phyloP scores from a whole-genome alignment of 2,329 filamentous ascomycete species.

The Teratosphaeria nubilosa region DNA sequence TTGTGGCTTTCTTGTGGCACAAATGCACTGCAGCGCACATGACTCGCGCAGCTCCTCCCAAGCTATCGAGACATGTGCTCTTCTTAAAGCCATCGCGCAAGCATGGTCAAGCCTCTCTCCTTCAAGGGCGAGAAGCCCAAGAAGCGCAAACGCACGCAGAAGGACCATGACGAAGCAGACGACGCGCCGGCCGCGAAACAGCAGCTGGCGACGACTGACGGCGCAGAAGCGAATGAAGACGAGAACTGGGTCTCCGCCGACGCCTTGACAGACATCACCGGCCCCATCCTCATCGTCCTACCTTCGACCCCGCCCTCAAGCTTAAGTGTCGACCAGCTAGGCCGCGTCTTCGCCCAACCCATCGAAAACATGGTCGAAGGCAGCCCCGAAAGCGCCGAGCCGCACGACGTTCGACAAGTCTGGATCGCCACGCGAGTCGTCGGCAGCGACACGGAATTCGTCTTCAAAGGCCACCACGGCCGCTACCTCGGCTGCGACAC shows the following conservation, averaged over 20 bases:
- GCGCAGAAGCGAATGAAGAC: conserved; percentile 49
- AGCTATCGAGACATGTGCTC: not conserved
- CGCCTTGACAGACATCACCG: conserved; percentile 59
- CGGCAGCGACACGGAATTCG: conserved; percentile 63
- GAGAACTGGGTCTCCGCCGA: conserved; percentile 91
- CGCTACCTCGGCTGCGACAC: conserved; percentile 83
- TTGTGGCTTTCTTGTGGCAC: not conserved
- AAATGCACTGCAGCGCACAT: not conserved
- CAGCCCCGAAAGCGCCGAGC: conserved; percentile 76
- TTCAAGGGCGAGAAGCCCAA: conserved; percentile 96
- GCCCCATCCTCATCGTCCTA: conserved; percentile 73
- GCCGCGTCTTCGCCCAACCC: conserved; percentile 70
- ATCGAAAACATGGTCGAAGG: conserved; percentile 84
- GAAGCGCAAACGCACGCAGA: conserved; percentile 69
- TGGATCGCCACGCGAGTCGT: conserved; percentile 81
- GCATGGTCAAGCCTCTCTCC: conserved; percentile 76
- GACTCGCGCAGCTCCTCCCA: not conserved
- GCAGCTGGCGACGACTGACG: conserved; percentile 24
- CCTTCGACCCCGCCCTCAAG: conserved; percentile 64
- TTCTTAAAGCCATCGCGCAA: not conserved
- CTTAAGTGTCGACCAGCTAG: conserved; percentile 74
- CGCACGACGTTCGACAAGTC: conserved; percentile 90
- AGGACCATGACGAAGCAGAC: conserved; percentile 35
- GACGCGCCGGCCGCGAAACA: conserved; percentile 25
- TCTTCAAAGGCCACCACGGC: conserved; percentile 80